Evolutionary conservation across 164 flowering plant genomes (phyloP).

Genomic region (Dillenia suffruticosa): DNA sequence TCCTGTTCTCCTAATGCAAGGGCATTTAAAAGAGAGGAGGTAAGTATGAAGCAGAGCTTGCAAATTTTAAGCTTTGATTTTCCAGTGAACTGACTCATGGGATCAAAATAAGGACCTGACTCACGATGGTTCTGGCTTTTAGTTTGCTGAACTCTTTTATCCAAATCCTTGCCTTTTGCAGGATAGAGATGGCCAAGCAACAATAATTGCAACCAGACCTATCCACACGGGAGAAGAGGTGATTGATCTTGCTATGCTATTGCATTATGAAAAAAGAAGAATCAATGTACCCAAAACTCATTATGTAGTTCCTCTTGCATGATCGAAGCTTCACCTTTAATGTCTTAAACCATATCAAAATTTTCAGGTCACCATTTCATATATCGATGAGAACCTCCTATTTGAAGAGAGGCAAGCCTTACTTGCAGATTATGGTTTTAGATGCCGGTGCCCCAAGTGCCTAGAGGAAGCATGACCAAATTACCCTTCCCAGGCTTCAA

Average conservation of each 20-base stretch:
- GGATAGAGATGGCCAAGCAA: conserved; percentile 96
- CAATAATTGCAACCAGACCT: conserved; percentile 53
- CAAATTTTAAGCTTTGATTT: neutral
- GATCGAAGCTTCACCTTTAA: neutral
- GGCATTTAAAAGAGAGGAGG: conserved; percentile 98
- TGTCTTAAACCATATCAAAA: neutral
- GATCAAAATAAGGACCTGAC: too few relatives aligned
- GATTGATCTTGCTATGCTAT: neutral
- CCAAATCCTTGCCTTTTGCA: conserved; percentile 21
- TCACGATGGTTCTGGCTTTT: too few relatives aligned
- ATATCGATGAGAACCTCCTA: conserved; percentile 82
- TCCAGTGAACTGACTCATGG: too few relatives aligned
- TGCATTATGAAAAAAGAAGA: neutral
- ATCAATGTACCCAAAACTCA: neutral
- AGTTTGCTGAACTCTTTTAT: too few relatives aligned
- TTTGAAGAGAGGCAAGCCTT: conserved; percentile 68
- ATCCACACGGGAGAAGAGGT: conserved; percentile 86
- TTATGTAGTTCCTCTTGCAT: neutral
- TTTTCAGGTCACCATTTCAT: conserved; percentile 86
- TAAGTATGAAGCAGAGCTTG: conserved; percentile 18
- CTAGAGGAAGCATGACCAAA: conserved; percentile 24
- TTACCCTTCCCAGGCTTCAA: too few relatives aligned
- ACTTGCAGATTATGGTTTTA: conserved; percentile 90
- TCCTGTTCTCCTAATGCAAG: conserved; percentile 91
- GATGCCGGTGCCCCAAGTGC: conserved; percentile 75